These are phyloP conservation scores for Dacryopinax spathularia DNA, from an alignment of 768 basidiomycete species.

Conservation along the genomic window DNA sequence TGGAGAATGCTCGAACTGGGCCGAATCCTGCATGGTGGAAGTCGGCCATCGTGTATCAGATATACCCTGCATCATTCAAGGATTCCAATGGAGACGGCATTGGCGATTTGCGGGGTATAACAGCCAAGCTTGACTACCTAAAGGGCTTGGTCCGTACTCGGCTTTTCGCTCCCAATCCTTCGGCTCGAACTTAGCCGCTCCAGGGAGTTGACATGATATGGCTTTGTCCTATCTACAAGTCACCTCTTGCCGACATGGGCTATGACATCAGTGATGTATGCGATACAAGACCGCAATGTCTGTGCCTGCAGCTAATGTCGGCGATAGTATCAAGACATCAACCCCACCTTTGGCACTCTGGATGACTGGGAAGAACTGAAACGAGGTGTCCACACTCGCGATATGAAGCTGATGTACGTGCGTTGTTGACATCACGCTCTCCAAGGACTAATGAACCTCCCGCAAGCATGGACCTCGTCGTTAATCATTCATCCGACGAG, in stretches of 20 bases:
- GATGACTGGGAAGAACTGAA: conserved; percentile 20
- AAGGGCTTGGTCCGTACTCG: conserved; percentile 32
- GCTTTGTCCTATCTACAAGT: conserved; percentile 58
- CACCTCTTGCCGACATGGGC: conserved; percentile 58
- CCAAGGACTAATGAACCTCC: background rate
- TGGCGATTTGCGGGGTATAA: conserved; percentile 57
- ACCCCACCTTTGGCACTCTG: conserved; percentile 18
- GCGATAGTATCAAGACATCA: conserved; percentile 15
- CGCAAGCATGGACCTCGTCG: conserved; percentile 59
- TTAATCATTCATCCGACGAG: conserved; percentile 46
- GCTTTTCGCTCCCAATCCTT: background rate
- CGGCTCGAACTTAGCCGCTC: background rate
- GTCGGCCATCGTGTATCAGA: conserved; percentile 45
- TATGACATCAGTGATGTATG: conserved; percentile 44
- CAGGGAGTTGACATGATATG: conserved; percentile 50
- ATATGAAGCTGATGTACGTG: conserved; percentile 20
- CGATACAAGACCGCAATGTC: conserved; percentile 40
- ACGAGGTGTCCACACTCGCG: conserved; percentile 16
- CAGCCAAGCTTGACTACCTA: conserved; percentile 51
- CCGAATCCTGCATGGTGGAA: conserved; percentile 24
- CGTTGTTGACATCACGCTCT: conserved; percentile 8
- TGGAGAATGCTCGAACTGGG: too few relatives aligned
- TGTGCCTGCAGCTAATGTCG: conserved; percentile 16
- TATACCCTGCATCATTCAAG: conserved; percentile 55
- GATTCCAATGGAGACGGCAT: conserved; percentile 60